Conservation (phyloP, 768 basidiomycete species). For the Calocera viscosa region DNA sequence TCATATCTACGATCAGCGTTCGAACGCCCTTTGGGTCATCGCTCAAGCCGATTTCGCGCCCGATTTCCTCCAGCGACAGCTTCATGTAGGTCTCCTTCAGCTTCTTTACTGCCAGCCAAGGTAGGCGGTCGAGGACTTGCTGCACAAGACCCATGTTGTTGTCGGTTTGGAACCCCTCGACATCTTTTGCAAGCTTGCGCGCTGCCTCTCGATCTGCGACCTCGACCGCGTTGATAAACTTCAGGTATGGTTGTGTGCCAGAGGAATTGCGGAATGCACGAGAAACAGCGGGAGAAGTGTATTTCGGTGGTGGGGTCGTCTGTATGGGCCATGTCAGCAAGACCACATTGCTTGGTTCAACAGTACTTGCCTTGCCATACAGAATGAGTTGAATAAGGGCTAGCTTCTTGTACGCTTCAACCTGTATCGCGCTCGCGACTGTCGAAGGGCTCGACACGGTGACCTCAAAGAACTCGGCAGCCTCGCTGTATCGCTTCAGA, state of each 20-base stretch:
- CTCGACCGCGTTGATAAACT: conserved; percentile 42
- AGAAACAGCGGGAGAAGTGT: conserved; percentile 45
- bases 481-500: conserved; percentile 52
- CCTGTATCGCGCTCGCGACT: conserved; percentile 51
- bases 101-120: conserved; percentile 65
- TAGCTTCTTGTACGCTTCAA: conserved; percentile 80
- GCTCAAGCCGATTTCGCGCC: conserved; percentile 30
- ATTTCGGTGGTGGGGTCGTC: conserved; percentile 48
- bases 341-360: background rate
- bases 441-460: conserved; percentile 39
- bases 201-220: conserved; percentile 32
- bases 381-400: conserved; percentile 64
- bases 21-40: conserved; percentile 29
- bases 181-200: conserved; percentile 39
- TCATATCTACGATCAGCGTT: conserved; percentile 58
- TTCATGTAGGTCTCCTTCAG: conserved; percentile 76
- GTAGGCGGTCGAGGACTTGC: conserved; percentile 55
- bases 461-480: conserved; percentile 70
- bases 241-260: conserved; percentile 37
- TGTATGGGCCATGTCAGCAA: conserved; percentile 28
- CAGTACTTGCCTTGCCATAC: conserved; percentile 48
- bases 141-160: conserved; percentile 56
- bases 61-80: conserved; percentile 61
- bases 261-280: conserved; percentile 50
- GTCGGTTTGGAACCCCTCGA: conserved; percentile 45